Percentiles rank a stretch among this genome's conserved stretches.
phyloP scores from a whole-genome alignment of 148 eudicot species.

The Rhododendron molle region DNA sequence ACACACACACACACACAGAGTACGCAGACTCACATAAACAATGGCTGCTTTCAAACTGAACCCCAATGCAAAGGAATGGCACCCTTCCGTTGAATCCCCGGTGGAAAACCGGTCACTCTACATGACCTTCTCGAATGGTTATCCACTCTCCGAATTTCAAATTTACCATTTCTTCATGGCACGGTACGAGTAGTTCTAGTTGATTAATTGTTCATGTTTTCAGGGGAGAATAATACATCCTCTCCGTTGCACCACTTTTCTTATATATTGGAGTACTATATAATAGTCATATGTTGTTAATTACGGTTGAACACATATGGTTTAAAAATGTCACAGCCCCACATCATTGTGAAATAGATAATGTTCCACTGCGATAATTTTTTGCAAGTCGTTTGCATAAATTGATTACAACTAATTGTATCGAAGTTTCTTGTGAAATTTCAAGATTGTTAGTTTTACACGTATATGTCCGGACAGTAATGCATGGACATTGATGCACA shows the following conservation, averaged over 20 bases:
- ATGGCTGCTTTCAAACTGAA: background rate
- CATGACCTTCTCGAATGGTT: conserved; percentile 14
- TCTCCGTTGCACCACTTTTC: background rate
- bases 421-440: too few species aligned
- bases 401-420: too few species aligned
- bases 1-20: background rate
- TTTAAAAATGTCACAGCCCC: background rate
- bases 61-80: conserved; percentile 17
- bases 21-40: background rate
- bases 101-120: conserved; percentile 3
- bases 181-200: background rate
- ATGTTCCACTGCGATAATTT: background rate
- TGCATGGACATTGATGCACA: background rate
- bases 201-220: background rate
- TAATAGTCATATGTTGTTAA: background rate
- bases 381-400: too few species aligned
- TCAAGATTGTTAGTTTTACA: background rate
- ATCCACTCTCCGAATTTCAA: background rate
- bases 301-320: background rate
- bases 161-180: background rate
- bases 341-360: too few species aligned
- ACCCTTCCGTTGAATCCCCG: background rate
- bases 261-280: too few species aligned
- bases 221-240: background rate
- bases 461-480: background rate